Evolutionary conservation across 495 filamentous ascomycete species (phyloP).

Genomic region (Haplographium delicatum): DNA sequence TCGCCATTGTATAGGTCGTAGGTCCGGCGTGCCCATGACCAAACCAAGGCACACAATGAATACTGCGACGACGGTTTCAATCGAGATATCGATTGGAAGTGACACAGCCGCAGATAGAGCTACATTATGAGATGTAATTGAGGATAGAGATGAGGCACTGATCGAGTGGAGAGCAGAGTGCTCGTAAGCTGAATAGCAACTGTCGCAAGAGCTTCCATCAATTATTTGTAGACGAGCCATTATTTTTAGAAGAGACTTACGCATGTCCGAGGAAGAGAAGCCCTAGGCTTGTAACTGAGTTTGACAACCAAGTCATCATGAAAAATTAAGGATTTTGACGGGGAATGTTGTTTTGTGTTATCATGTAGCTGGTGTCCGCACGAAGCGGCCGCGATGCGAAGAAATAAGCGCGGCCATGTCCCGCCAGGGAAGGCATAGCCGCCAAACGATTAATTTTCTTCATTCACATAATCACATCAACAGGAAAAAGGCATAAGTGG

Average conservation of each 20-base stretch:
- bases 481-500: too few relatives aligned
- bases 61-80: constrained; percentile 71
- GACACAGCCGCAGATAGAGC: constrained; percentile 29
- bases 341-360: background rate
- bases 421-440: too few relatives aligned
- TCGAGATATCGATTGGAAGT: constrained; percentile 70
- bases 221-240: background rate
- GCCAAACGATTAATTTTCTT: too few relatives aligned
- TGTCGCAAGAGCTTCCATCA: constrained; percentile 26
- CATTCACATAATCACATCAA: too few relatives aligned
- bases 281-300: constrained; percentile 57
- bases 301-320: constrained; percentile 62
- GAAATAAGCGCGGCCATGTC: too few relatives aligned
- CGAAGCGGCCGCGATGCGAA: too few relatives aligned
- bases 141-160: constrained; percentile 43
- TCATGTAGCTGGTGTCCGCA: background rate
- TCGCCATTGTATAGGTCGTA: constrained; percentile 75
- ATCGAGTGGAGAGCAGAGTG: constrained; percentile 65
- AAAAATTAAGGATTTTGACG: background rate
- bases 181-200: constrained; percentile 83
- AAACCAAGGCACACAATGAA: constrained; percentile 63
- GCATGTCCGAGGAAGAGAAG: constrained; percentile 65
- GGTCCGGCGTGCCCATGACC: constrained; percentile 60
- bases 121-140: constrained; percentile 33
- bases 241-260: constrained; percentile 41